Evolutionary conservation across 768 basidiomycete genomes (phyloP), one percentile per base, ranked within the genome.

Genomic region (Leccinellum luteum): DNA sequence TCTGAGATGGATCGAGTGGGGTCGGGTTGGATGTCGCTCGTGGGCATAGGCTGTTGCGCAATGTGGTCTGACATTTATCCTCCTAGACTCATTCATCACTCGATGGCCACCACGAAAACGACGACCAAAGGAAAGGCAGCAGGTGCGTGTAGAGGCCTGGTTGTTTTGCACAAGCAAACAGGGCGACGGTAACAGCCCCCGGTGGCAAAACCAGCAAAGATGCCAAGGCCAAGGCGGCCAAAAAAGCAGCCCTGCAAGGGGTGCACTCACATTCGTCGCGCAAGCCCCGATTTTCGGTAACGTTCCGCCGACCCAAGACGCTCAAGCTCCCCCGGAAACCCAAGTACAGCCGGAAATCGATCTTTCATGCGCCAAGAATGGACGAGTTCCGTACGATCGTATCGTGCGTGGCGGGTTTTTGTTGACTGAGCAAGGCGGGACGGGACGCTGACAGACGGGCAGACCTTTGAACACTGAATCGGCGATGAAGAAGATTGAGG

Each of bases 401-500:
- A 55, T 90, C 87, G 89, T 90, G 76, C 73, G 89, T 82, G 65
- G 45, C 62, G 63, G 5, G 15, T 13, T 43, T 48, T 23, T 30
- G 28, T 23, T 50, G 23, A 32, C n/a, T 15, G 56, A 38, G 35
- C 1, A 38, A 5, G 12, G 32, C 23, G 15, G 19, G n/a, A 47
- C 13, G 45, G 12, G 17, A 43, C 54, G 54, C 49, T 61, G 50
- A 51, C 51, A 44, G 21, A 27, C 15, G 44, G 14, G 52, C 56
- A 91, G 89, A 52, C 92, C 92, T 17, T 74, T 94, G 74, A 96
- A 94, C 86, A 96, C 94, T 15, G 95, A 98, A 76, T 89, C 86
- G 13, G 95, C 96, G 61, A 98, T 98, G 96, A 96, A 98, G 85
- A 97, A 99, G 85, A 99, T 99, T 57, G 96, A 99, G 83, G 96